These are phyloP conservation scores for Helminthosporium solani DNA, from an alignment of 2,329 filamentous ascomycete genomes.

Conservation along the genomic window DNA sequence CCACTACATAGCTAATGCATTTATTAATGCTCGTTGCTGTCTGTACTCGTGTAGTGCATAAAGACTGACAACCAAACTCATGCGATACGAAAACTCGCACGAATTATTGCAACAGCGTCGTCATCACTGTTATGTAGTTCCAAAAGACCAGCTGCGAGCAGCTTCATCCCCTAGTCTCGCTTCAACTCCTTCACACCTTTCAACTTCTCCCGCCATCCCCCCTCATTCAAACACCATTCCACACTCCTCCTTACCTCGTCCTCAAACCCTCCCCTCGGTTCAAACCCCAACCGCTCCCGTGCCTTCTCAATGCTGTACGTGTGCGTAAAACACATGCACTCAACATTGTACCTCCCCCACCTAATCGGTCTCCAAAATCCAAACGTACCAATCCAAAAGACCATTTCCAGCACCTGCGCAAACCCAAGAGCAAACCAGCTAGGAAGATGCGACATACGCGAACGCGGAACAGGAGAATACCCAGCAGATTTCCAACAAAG, in stretches of 20 bases:
- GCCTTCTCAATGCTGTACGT: slow-evolving; percentile 26
- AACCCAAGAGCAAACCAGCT: slow-evolving; percentile 23
- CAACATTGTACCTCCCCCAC: slow-evolving; percentile 18
- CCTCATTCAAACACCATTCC: slow-evolving; percentile 12
- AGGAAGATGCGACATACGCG: slow-evolving; percentile 10
- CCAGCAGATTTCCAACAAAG: slow-evolving; percentile 25
- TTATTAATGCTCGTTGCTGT: no score
- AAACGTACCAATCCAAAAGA: slow-evolving; percentile 20
- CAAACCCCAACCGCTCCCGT: slow-evolving; percentile 14
- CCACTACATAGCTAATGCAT: no score
- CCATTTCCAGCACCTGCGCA: slow-evolving; percentile 28
- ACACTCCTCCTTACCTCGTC: slow-evolving; percentile 10
- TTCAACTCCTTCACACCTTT: slow-evolving; percentile 5
- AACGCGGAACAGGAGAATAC: slow-evolving; percentile 11
- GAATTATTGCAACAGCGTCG: no score
- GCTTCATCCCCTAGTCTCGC: background rate
- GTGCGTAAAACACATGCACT: slow-evolving; percentile 18
- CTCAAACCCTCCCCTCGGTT: slow-evolving; percentile 13
- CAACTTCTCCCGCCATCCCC: slow-evolving; percentile 12
- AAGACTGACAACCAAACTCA: no score
- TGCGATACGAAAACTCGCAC: no score
- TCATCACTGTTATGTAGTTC: no score
- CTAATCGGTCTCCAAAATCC: slow-evolving; percentile 15
- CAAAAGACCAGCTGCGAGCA: no score
- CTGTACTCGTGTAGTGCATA: no score